Conservation (phyloP, 148 eudicot species). For the Camellia sinensis region DNA sequence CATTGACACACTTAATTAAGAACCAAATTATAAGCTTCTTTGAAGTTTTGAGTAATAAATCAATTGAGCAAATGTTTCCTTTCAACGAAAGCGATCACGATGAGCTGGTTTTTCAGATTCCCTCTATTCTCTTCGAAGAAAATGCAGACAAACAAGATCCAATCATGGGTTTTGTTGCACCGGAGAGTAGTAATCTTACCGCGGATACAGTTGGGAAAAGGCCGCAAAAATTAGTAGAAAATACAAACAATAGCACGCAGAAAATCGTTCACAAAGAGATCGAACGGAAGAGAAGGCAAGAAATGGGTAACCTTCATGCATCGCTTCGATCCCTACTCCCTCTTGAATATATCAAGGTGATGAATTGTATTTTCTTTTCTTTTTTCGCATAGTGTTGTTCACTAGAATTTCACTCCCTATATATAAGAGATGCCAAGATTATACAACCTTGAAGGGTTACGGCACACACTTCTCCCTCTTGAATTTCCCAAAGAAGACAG, state of each 20-base stretch:
- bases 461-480: background rate
- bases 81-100: constrained; percentile 22
- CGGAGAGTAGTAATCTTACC: background rate
- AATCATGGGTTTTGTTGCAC: constrained; percentile 7
- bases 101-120: constrained; percentile 17
- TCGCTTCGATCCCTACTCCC: constrained; percentile 68
- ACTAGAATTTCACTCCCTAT: background rate
- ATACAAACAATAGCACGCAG: constrained; percentile 2
- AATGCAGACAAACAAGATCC: constrained; percentile 14
- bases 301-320: constrained; percentile 61
- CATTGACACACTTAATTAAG: background rate
- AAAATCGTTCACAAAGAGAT: constrained; percentile 51
- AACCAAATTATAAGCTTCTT: background rate
- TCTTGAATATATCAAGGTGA: constrained; percentile 59
- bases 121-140: constrained; percentile 2
- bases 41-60: background rate
- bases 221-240: background rate
- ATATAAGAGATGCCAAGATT: background rate
- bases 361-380: background rate
- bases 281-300: constrained; percentile 73
- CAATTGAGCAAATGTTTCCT: constrained; percentile 16
- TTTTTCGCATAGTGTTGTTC: background rate
- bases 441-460: background rate
- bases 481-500: background rate
- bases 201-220: background rate